phyloP scores from a whole-genome alignment of 257 asterid genomes.

The Anisodus acutangulus region DNA sequence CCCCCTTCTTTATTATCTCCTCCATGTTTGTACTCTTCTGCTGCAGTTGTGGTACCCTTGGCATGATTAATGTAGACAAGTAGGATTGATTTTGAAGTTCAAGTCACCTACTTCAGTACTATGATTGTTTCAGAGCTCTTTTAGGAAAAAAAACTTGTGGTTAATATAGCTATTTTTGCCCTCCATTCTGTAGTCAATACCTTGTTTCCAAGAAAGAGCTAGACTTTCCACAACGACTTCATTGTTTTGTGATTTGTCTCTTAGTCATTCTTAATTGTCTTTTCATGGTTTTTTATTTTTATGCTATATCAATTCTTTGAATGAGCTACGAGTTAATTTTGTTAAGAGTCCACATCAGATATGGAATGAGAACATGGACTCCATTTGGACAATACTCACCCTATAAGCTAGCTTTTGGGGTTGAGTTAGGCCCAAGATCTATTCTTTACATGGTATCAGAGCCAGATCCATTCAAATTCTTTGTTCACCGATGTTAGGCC shows the following conservation, averaged over 20 bases:
- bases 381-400: no score
- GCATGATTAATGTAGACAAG: neutral
- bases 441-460: no score
- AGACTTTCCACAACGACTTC: neutral
- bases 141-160: neutral
- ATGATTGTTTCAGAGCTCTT: neutral
- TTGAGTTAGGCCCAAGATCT: no score
- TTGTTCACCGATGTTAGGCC: no score
- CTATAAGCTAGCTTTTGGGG: no score
- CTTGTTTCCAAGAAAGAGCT: slow-evolving; percentile 17
- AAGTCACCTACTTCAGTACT: neutral
- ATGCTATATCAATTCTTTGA: neutral
- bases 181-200: neutral
- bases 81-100: neutral
- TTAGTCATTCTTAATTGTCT: neutral
- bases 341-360: no score
- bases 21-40: slow-evolving; percentile 10
- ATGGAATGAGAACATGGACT: no score
- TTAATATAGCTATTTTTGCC: neutral
- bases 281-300: neutral
- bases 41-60: neutral
- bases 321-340: neutral
- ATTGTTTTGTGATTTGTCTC: neutral
- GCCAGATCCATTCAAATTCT: no score
- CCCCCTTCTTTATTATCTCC: slow-evolving; percentile 34